These are phyloP conservation scores for Oryza meyeriana DNA, from an alignment of 176 grass and related monocot species.

Conservation along the genomic window DNA sequence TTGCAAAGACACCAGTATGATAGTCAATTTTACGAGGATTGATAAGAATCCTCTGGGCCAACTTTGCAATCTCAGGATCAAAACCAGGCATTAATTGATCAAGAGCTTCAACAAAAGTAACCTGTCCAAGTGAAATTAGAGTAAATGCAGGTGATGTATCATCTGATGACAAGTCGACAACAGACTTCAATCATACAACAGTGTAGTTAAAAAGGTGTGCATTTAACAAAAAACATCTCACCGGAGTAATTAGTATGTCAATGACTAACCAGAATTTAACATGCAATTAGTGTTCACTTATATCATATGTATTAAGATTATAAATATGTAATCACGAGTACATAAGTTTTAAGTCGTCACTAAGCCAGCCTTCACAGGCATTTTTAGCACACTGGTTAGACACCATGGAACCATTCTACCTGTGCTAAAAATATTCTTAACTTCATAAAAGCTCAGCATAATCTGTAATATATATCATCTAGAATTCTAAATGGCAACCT, in stretches of 20 bases:
- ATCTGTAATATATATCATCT: no score
- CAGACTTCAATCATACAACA: not conserved
- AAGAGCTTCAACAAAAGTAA: slow-evolving; percentile 73
- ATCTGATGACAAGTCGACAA: slow-evolving; percentile 16
- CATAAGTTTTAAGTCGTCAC: not conserved
- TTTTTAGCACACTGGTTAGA: no score
- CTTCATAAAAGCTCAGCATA: no score
- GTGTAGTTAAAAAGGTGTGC: not conserved
- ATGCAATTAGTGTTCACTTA: not conserved
- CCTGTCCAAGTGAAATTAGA: slow-evolving; percentile 22
- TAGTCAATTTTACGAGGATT: slow-evolving; percentile 71
- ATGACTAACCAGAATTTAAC: not conserved
- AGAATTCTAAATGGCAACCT: no score
- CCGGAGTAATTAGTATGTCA: not conserved
- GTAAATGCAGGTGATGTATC: slow-evolving; percentile 1
- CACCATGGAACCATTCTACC: no score
- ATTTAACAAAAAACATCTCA: not conserved
- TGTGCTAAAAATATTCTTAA: no score
- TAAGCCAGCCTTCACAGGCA: no score
- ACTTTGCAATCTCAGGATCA: slow-evolving; percentile 70
- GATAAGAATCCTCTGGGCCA: slow-evolving; percentile 65
- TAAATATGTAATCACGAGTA: not conserved
- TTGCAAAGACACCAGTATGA: slow-evolving; percentile 64
- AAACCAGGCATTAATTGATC: slow-evolving; percentile 80
- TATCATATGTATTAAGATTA: not conserved